Evolutionary conservation across 306 rosid species (phyloP).

Genomic region (Luffa aegyptiaca): DNA sequence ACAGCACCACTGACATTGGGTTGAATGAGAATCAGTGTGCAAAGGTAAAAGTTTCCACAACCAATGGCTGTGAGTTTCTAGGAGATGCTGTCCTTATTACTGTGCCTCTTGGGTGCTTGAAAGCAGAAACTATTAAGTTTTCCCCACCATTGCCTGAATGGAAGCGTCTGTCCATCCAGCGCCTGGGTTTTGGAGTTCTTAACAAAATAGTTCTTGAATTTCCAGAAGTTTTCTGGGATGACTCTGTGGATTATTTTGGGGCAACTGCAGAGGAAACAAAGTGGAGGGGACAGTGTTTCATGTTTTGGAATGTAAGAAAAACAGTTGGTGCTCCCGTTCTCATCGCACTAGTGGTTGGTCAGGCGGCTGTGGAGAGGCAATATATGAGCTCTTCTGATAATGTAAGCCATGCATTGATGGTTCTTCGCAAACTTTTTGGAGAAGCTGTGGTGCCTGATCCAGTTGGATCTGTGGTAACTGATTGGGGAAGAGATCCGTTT

Average conservation of each 20-base stretch:
- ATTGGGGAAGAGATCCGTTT: slow-evolving; percentile 98
- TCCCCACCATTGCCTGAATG: slow-evolving; percentile 88
- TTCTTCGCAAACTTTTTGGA: slow-evolving; percentile 92
- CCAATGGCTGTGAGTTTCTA: slow-evolving; percentile 56
- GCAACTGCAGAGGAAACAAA: slow-evolving; percentile 91
- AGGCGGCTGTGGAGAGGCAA: slow-evolving; percentile 89
- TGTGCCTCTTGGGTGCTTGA: slow-evolving; percentile 95
- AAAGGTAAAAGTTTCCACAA: slow-evolving; percentile 65
- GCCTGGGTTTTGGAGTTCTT: slow-evolving; percentile 96
- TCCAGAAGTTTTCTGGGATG: slow-evolving; percentile 95
- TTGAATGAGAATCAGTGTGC: slow-evolving; percentile 16
- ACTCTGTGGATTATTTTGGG: slow-evolving; percentile 96
- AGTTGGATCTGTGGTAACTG: slow-evolving; percentile 83
- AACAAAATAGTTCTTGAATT: slow-evolving; percentile 90
- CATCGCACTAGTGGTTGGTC: slow-evolving; percentile 91
- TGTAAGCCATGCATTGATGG: slow-evolving; percentile 75
- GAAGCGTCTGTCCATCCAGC: slow-evolving; percentile 76
- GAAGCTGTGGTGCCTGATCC: slow-evolving; percentile 87
- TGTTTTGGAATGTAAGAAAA: slow-evolving; percentile 97
- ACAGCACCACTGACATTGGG: slow-evolving; percentile 37
- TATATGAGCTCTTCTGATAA: slow-evolving; percentile 59
- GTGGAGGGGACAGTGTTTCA: slow-evolving; percentile 89
- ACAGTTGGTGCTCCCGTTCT: slow-evolving; percentile 98
- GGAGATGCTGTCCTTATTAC: slow-evolving; percentile 92
- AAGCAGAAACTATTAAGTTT: slow-evolving; percentile 77